phyloP scores from a whole-genome alignment of 805 yeast species.

The Schwanniomyces sp. region DNA sequence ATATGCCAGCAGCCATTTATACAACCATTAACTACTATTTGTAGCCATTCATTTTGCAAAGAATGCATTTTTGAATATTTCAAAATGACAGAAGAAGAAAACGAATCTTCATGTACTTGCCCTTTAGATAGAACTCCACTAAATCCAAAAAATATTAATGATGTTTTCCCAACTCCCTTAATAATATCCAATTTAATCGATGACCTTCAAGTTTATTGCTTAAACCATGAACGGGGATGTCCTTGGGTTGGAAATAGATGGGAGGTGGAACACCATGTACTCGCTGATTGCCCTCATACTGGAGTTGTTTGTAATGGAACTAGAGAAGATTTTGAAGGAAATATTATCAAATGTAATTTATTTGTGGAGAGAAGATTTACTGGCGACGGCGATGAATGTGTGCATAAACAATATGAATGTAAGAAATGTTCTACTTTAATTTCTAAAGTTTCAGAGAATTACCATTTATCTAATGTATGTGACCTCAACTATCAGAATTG shows the following conservation, averaged over 20 bases:
- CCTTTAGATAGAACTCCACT: conserved; percentile 62
- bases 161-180: conserved; percentile 51
- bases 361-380: conserved; percentile 22
- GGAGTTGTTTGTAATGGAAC: conserved; percentile 33
- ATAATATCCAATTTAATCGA: conserved; percentile 59
- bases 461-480: conserved; percentile 42
- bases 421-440: conserved; percentile 31
- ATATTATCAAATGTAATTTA: conserved; percentile 9
- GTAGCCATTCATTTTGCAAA: conserved; percentile 70
- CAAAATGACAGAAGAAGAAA: conserved; percentile 24
- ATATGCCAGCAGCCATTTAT: conserved; percentile 68
- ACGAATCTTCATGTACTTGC: conserved; percentile 34
- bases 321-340: conserved; percentile 10
- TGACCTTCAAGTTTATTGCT: conserved; percentile 57
- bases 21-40: conserved; percentile 58
- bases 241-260: conserved; percentile 57
- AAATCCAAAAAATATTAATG: conserved; percentile 26
- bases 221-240: conserved; percentile 55
- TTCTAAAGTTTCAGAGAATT: conserved; percentile 23
- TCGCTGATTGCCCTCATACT: conserved; percentile 32
- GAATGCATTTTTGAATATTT: conserved; percentile 51
- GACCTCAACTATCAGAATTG: conserved; percentile 40
- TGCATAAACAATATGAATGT: conserved; percentile 40
- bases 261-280: conserved; percentile 53
- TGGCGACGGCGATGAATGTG: conserved; percentile 24